phyloP scores from a whole-genome alignment of 805 yeast species.

The Nakazawaea molendinolei region DNA sequence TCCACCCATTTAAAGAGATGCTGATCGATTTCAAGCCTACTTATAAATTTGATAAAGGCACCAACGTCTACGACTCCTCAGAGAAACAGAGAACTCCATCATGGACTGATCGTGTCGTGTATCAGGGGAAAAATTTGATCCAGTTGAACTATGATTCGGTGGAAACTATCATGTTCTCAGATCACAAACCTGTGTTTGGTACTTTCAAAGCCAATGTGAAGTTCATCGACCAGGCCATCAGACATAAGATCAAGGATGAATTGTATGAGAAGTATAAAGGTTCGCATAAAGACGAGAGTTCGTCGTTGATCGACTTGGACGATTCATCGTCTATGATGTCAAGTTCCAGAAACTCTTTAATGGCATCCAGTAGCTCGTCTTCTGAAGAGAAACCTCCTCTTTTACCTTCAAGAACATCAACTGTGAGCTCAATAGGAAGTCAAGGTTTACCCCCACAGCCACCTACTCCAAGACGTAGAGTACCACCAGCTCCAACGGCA shows the following conservation, averaged over 20 bases:
- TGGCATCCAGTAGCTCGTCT: constrained; percentile 15
- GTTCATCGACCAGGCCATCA: constrained; percentile 59
- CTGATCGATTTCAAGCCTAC: constrained; percentile 83
- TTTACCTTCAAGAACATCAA: not conserved
- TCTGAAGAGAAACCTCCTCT: constrained; percentile 14
- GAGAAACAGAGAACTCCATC: constrained; percentile 94
- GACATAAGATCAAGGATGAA: constrained; percentile 45
- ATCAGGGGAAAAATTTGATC: constrained; percentile 46
- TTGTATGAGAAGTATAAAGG: constrained; percentile 52
- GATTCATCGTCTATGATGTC: constrained; percentile 20
- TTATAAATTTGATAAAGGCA: constrained; percentile 87
- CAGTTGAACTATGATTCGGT: constrained; percentile 68
- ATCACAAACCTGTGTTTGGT: constrained; percentile 90
- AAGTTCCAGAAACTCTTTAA: constrained; percentile 18
- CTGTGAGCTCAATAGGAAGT: constrained; percentile 1
- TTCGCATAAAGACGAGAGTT: constrained; percentile 13
- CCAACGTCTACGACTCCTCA: constrained; percentile 74
- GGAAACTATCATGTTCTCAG: constrained; percentile 58
- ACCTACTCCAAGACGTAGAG: constrained; percentile 13
- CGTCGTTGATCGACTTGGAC: constrained; percentile 23
- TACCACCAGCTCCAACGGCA: constrained; percentile 12
- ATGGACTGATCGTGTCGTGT: constrained; percentile 85
- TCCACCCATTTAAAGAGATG: constrained; percentile 78
- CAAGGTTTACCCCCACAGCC: constrained; percentile 10
- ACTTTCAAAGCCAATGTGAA: constrained; percentile 62